Evolutionary conservation across 352 stramenopile species (phyloP), one percentile per base, ranked within the genome.

Genomic region (Blastocystis sp.): DNA sequence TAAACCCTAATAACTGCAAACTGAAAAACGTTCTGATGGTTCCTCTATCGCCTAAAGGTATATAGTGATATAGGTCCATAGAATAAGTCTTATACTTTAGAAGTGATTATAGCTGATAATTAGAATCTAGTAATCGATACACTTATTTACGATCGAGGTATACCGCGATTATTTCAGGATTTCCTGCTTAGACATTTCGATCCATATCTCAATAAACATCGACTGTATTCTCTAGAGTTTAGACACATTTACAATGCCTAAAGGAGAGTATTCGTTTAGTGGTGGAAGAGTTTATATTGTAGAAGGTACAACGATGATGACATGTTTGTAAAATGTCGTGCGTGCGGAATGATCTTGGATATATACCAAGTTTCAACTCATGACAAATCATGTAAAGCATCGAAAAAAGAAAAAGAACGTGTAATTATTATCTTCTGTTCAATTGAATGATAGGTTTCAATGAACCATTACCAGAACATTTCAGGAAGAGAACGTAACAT

Each of bases 231-330:
- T 59, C 50, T 59, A n/a, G 20, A n/a, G 50, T 59, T 59, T 59
- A 59, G 11, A 59, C 11, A 13, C 11, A 13, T 59, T 13, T n/a
- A 2, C 11, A 59, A 78, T 78, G 66, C 66, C 66, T 59, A 78
- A 78, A 45, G 66, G 66, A 78, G 66, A 55, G 66, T 78, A 78
- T 9, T 62, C 24, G 2, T 26, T 53, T 78, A 24, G 9, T 9
- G 24, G 2, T n/a, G n/a, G 30, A 30, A 24, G 0, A 39, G 24
- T 50, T 26, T 65, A 45, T 62, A 20, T 65, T 41, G 45, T 81
- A 81, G 70, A 81, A 81, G 55, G 34, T 81, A 81, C 55, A 64
- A 81, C 37, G 70, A 81, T 81, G 70, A 81, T 81, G 70, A 63
- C 39, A 26, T 81, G 26, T 81, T 81, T 47, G 43, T 47, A 63